Evolutionary conservation across 78 protist species (phyloP).

Genomic region (Ministeria vibrans): DNA sequence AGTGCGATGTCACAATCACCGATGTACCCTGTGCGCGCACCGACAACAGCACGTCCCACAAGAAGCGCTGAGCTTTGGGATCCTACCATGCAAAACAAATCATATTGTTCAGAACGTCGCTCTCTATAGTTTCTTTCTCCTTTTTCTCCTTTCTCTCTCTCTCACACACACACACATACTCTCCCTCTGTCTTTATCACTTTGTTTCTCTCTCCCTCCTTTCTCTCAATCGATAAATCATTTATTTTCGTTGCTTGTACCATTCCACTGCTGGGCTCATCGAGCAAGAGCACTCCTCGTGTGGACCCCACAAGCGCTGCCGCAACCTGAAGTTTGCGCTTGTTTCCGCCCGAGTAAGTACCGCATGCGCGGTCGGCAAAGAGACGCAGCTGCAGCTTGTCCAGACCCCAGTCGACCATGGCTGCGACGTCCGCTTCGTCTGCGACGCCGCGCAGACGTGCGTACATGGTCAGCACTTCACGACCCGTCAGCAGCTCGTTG

Average conservation of each 20-base stretch:
- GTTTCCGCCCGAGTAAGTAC: constrained; percentile 65
- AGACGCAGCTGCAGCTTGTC: neutral
- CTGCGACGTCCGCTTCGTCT: neutral
- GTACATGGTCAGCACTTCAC: constrained; percentile 70
- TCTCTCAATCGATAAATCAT: neutral
- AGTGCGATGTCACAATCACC: constrained; percentile 69
- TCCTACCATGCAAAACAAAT: constrained; percentile 54
- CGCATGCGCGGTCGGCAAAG: neutral
- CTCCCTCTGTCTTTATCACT: neutral
- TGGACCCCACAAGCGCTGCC: constrained; percentile 38
- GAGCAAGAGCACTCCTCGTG: neutral
- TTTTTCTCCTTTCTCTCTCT: neutral
- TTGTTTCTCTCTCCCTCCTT: no score
- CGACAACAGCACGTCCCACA: constrained; percentile 52
- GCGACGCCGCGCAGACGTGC: constrained; percentile 59
- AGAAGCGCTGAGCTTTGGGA: constrained; percentile 47
- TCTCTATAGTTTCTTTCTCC: neutral
- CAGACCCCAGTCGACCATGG: neutral
- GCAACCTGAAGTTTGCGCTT: constrained; percentile 74
- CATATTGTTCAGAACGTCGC: neutral
- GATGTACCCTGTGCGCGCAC: constrained; percentile 13
- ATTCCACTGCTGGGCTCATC: neutral
- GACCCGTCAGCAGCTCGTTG: constrained; percentile 33
- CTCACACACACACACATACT: neutral
- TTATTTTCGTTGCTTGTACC: neutral